Evolutionary conservation across 495 filamentous ascomycete species (phyloP).

Genomic region (Penicillium coffeae): DNA sequence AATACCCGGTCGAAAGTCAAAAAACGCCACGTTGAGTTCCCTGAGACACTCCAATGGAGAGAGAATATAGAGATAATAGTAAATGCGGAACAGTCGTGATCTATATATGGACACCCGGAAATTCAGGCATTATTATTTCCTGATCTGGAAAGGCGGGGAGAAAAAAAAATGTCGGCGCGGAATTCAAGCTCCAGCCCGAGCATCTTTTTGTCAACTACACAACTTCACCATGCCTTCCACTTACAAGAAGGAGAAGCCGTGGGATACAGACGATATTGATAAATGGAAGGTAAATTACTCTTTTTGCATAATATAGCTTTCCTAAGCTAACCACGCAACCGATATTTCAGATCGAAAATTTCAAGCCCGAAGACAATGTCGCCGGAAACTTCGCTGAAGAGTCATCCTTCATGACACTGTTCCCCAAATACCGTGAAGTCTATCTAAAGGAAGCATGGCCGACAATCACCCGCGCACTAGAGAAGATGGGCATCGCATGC

Average conservation of each 20-base stretch:
- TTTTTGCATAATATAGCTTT: no score
- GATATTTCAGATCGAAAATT: constrained; percentile 73
- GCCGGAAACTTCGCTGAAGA: constrained; percentile 89
- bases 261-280: constrained; percentile 97
- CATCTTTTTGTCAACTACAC: constrained; percentile 13
- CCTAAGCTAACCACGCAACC: no score
- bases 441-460: constrained; percentile 95
- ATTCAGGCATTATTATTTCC: constrained; percentile 15
- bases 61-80: no score
- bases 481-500: constrained; percentile 79
- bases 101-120: not conserved
- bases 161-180: constrained; percentile 42
- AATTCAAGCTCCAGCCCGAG: constrained; percentile 26
- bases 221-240: constrained; percentile 76
- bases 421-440: constrained; percentile 95
- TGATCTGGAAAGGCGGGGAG: constrained; percentile 31
- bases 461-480: constrained; percentile 68
- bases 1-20: no score
- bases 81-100: no score
- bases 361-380: constrained; percentile 79
- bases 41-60: no score
- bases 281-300: constrained; percentile 74
- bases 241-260: constrained; percentile 91
- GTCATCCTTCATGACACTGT: constrained; percentile 84
- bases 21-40: no score